Percentiles rank a stretch among this genome's conserved stretches.
Evolutionary conservation across 1,139 yeast genomes (phyloP).

Genomic region (Yamadazyma aaseri): DNA sequence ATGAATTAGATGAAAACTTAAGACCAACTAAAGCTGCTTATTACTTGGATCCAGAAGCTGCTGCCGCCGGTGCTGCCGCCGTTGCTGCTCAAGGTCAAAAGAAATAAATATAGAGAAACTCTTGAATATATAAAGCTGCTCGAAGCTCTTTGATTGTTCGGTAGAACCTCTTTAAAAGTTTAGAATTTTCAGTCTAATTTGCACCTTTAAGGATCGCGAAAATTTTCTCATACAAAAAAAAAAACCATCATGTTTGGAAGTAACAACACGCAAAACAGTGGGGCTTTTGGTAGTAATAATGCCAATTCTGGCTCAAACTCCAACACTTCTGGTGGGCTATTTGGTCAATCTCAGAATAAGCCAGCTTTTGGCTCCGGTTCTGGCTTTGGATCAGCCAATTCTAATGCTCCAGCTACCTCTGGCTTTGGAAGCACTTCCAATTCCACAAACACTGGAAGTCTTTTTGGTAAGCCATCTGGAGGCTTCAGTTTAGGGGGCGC

Average conservation of each 20-base stretch:
- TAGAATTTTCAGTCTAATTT: too few species aligned
- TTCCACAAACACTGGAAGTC: conserved; percentile 19
- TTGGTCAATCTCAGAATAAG: conserved; percentile 17
- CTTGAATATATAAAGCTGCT: too few species aligned
- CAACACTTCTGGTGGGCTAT: conserved; percentile 14
- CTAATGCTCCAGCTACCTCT: conserved; percentile 4
- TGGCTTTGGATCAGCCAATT: conserved; percentile 9
- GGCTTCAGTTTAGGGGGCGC: neutral
- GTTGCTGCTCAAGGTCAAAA: conserved; percentile 92
- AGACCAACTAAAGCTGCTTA: conserved; percentile 91
- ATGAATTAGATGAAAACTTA: conserved; percentile 86
- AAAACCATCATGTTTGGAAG: conserved; percentile 9
- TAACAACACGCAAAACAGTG: conserved; percentile 2
- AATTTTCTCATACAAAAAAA: conserved; percentile 2
- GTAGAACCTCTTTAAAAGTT: too few species aligned
- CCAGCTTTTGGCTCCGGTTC: conserved; percentile 9
- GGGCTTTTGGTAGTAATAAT: conserved; percentile 5
- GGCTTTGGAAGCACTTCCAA: conserved; percentile 7
- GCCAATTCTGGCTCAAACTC: conserved; percentile 1
- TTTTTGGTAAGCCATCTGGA: neutral
- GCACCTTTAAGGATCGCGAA: too few species aligned
- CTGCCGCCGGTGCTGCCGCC: conserved; percentile 99
- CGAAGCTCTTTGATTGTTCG: too few species aligned
- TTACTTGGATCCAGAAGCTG: conserved; percentile 99
- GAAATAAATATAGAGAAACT: conserved; percentile 32